Evolutionary conservation across 495 filamentous ascomycete genomes (phyloP), one percentile per base, ranked within the genome.

Genomic region (Penicilliopsis zonata): DNA sequence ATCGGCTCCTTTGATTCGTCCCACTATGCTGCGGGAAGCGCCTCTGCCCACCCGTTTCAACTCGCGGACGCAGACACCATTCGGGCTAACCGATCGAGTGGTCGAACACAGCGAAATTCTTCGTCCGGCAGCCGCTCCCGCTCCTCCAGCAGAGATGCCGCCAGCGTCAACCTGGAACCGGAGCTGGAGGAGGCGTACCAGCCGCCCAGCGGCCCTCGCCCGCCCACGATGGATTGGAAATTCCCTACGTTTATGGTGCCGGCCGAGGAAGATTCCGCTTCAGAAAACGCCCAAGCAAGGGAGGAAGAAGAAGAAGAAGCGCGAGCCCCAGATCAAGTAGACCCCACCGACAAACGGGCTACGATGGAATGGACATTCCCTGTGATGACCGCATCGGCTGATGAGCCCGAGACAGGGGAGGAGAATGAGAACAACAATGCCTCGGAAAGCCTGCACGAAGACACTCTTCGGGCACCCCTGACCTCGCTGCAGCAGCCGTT

Each of bases 221-320:
- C 61, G 23, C 58, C 61, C 5, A 66, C 65, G 4, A 65, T 65
- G 59, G 63, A 64, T 31, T 68, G 61, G 61, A 64, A 61, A 18
- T 68, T 68, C 28, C 63, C 63, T 0, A 30, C 43, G 1, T 61
- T 65, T 28, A 45, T 43, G 28, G 40, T 40, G 8, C 32, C 44
- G 13, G 37, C 43, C 19, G 47, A 52, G 13, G 50, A 52, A 13
- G n/a, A n/a, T n/a, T n/a, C n/a, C n/a, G n/a, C n/a, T n/a, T n/a
- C n/a, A n/a, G n/a, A n/a, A n/a, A n/a, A n/a, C n/a, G n/a, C n/a
- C n/a, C n/a, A n/a, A n/a, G n/a, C n/a, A n/a, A n/a, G n/a, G n/a
- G n/a, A n/a, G n/a, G 46, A 40, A 8, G 31, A 46, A 25, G 31
- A 38, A 34, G 16, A 34, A 32, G 30, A 6, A 3, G 18, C 12